Evolutionary conservation across 2,329 filamentous ascomycete genomes (phyloP), one percentile per base, ranked within the genome.

Genomic region (Trematosphaeria pertusa): DNA sequence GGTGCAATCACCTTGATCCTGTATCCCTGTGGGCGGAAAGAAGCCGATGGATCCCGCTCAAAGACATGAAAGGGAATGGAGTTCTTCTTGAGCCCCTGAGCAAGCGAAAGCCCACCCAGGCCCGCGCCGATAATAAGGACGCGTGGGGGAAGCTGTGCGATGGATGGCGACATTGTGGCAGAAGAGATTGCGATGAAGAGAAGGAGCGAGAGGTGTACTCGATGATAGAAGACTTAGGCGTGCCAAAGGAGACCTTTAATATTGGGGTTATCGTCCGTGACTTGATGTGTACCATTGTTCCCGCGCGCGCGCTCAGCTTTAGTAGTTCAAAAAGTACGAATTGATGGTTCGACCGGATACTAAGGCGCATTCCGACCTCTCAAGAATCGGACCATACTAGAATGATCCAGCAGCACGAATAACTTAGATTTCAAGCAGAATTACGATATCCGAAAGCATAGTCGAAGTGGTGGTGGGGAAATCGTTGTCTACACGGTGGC

Each of bases 121-220:
- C 58, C 58, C 7, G 43, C 55, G 24, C 58, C 58, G 28, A 61
- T 43, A 18, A 61, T 59, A 26, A 61, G 37, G 19, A 61, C 34
- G 30, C 33, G 34, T 33, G 34, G 34, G 18, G 34, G 26, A 19
- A 45, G 30, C 22, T 43, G 39, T 20, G 39, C 20, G 26, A 45
- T 43, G 10, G 44, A 48, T 4, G 37, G 38, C 22, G 44, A 48
- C 33, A 43, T 48, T 46, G 37, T 40, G 37, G 43, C 18, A 40
- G 26, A 14, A 40, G 30, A 28, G 10, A 18, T 18, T 18, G 21
- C 17, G 42, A 33, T 15, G 18, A 10, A n/a, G 35, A 45, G 19
- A 38, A 45, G 34, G 36, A 20, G 17, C 32, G 20, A 20, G 41
- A 17, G 6, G 21, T 26, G 39, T 36, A n/a, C 20, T 28, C 24